Conservation (phyloP, 169 alveolate genomes). For the Haemoproteus tartakovskyi region DNA sequence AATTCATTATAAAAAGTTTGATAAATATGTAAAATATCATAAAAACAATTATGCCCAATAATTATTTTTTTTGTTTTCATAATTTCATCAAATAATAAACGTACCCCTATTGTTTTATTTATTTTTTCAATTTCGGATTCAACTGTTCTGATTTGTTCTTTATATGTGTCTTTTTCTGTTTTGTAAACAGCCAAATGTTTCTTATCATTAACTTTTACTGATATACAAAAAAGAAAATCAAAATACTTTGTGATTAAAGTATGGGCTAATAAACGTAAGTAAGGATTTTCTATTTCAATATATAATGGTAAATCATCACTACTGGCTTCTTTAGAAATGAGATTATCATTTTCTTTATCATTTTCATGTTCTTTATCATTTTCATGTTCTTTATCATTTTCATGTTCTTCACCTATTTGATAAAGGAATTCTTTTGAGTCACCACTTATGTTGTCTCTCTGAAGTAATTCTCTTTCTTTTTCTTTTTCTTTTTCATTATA, state of each 20-base stretch:
- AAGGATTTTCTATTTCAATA: constrained; percentile 82
- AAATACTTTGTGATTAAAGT: constrained; percentile 81
- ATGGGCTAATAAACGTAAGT: constrained; percentile 83
- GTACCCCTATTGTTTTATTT: constrained; percentile 79
- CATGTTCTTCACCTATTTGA: too few species aligned
- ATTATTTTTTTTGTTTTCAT: constrained; percentile 69
- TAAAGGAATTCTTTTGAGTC: too few species aligned
- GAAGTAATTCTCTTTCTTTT: background rate
- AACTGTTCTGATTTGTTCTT: constrained; percentile 67
- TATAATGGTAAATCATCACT: constrained; percentile 70
- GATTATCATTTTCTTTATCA: too few species aligned
- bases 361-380: background rate
- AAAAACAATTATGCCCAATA: constrained; percentile 88
- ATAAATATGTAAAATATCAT: constrained; percentile 83
- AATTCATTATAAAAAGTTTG: constrained; percentile 83
- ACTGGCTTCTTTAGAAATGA: background rate
- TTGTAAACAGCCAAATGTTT: constrained; percentile 73
- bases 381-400: background rate
- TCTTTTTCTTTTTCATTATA: too few species aligned
- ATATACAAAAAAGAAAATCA: constrained; percentile 78
- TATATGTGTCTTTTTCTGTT: constrained; percentile 77
- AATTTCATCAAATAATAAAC: constrained; percentile 80
- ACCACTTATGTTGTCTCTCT: background rate
- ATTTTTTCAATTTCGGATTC: constrained; percentile 70
- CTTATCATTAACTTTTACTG: constrained; percentile 73